phyloP scores from a whole-genome alignment of 1,284 basidiomycete species.

The Fomitiporia mediterranea region DNA sequence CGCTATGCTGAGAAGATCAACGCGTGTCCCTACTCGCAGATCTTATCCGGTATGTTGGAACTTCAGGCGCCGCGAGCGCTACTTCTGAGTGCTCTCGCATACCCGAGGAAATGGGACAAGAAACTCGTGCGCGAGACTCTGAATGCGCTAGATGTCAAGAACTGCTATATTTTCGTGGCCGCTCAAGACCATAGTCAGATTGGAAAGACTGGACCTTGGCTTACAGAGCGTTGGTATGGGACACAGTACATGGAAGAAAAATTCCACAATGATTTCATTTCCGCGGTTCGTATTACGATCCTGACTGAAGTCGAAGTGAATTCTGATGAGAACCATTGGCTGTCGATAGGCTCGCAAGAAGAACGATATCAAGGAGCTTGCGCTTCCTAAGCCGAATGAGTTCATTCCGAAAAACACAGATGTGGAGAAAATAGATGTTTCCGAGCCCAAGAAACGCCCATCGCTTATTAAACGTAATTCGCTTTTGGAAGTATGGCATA shows the following conservation, averaged over 20 bases:
- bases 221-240: conserved; percentile 81
- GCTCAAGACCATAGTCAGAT: conserved; percentile 63
- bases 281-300: conserved; percentile 43
- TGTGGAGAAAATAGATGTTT: conserved; percentile 68
- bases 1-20: conserved; percentile 83
- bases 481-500: conserved; percentile 82
- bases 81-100: conserved; percentile 68
- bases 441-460: conserved; percentile 71
- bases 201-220: conserved; percentile 48
- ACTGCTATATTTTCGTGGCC: conserved; percentile 74
- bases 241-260: conserved; percentile 73
- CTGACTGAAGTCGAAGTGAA: conserved; percentile 15
- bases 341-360: conserved; percentile 53
- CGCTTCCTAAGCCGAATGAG: conserved; percentile 78
- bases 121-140: conserved; percentile 63
- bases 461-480: conserved; percentile 69
- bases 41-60: conserved; percentile 72
- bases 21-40: conserved; percentile 79
- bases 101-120: conserved; percentile 77
- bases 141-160: conserved; percentile 53
- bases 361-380: conserved; percentile 65
- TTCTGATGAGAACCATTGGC: not conserved
- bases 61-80: conserved; percentile 80
- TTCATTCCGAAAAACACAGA: conserved; percentile 88
- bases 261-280: conserved; percentile 61